Base-by-base conservation (phyloP, 2,329 filamentous ascomycete species). In the Calonectria leucothoes region DNA sequence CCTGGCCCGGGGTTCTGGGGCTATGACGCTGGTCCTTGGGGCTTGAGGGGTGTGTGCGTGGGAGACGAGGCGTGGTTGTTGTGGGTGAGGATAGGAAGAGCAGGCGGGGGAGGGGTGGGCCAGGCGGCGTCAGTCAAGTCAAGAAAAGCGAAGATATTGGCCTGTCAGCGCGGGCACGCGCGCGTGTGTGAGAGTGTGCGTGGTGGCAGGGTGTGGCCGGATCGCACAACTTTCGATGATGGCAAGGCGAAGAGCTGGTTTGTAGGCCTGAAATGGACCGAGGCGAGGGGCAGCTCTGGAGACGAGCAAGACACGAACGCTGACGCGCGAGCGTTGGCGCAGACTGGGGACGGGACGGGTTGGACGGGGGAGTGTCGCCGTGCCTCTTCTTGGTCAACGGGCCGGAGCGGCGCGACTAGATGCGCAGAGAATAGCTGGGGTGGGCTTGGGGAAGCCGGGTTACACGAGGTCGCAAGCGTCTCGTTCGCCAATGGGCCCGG, bases 1-100 rank as follows among this genome's bases (percentile, higher is more conserved):
- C 82, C 82, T 82, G 80, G 81, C 79, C 82, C 81, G 76, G 78
- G 78, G 79, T 80, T 83, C 84, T 86, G 85, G 86, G 86, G 86
- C 86, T 87, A 87, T 87, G 85, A 87, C 84, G 85, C 74, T 74
- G 75, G 74, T 73, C 39, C 68, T 78, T 78, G 72, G 78, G 75
- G 68, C 66, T 74, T 75, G 67, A 69, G 77, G 79, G 77, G 78
- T 61, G 78, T 79, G 79, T 79, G 72, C 65, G 74, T 76, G 75
- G 69, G 63, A 76, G 65, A 66, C 42, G 70, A 77, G 75, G 77
- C 73, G 76, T 79, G 71, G 70, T 77, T 74, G 76, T 73, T 73
- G 72, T 71, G 70, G 66, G 75, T 63, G 71, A 78, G 68, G 71
- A 74, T 70, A 71, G 65, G 61, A 72, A 74, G 72, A 76, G 69